Conservation (phyloP, 2,329 filamentous ascomycete species). For the Mariannaea elegans region DNA sequence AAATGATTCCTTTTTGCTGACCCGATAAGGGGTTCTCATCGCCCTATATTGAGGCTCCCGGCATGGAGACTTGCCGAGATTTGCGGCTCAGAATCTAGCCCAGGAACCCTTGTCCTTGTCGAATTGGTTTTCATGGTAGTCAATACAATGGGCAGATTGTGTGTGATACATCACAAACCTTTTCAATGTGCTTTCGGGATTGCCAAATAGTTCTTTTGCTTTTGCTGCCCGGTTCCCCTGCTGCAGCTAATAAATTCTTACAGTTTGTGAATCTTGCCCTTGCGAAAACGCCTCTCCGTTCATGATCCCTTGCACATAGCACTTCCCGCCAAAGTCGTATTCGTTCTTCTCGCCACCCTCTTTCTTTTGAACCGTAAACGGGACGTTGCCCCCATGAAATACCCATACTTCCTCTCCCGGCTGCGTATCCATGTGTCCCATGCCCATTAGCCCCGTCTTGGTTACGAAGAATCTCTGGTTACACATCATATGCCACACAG, state of each 20-base stretch:
- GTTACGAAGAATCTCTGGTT: slow-evolving; percentile 20
- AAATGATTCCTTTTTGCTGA: too few species aligned
- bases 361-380: slow-evolving; percentile 9
- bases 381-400: slow-evolving; percentile 16
- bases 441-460: slow-evolving; percentile 16
- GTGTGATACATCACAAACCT: not conserved
- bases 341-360: not conserved
- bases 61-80: not conserved
- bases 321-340: slow-evolving; percentile 20
- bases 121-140: not conserved
- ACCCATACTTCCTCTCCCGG: slow-evolving; percentile 19
- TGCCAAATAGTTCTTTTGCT: not conserved
- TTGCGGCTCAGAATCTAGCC: not conserved
- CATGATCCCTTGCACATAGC: slow-evolving; percentile 27
- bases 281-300: slow-evolving; percentile 11
- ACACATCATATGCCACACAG: slow-evolving; percentile 7
- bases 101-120: not conserved
- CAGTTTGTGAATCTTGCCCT: slow-evolving; percentile 2
- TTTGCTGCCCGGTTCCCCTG: not conserved
- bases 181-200: not conserved
- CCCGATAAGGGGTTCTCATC: not conserved
- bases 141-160: not conserved
- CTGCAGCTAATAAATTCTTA: not conserved
- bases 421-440: slow-evolving; percentile 19
- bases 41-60: not conserved